Evolutionary conservation across 2,329 filamentous ascomycete species (phyloP).

Genomic region (Diaporthe eres): DNA sequence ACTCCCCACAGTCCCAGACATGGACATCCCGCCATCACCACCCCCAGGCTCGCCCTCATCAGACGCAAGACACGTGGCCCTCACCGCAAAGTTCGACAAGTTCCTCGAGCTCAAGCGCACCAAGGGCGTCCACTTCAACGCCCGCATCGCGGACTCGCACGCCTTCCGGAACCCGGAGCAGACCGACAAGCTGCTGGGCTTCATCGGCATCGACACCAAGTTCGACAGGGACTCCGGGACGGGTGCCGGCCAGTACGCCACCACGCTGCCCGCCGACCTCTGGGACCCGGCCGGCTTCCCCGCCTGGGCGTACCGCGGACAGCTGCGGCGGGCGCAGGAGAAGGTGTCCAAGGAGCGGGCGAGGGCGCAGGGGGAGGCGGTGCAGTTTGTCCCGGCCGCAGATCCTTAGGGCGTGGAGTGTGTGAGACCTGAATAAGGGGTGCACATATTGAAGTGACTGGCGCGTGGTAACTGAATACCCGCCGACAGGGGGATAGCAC

Average conservation of each 20-base stretch:
- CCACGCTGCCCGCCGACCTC: conserved; percentile 67
- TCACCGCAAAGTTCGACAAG: conserved; percentile 78
- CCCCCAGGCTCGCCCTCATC: conserved; percentile 62
- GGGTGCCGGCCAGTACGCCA: conserved; percentile 73
- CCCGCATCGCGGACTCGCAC: conserved; percentile 75
- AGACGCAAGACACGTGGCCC: conserved; percentile 45
- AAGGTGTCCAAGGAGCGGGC: conserved; percentile 61
- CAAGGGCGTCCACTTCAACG: conserved; percentile 83
- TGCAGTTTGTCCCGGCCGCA: conserved; percentile 65
- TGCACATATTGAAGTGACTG: neutral
- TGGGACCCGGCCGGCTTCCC: conserved; percentile 73
- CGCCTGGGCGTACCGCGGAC: conserved; percentile 65
- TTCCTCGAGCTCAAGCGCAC: conserved; percentile 82
- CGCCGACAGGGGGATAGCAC: too few species aligned
- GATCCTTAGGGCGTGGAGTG: neutral
- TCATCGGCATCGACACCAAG: conserved; percentile 65
- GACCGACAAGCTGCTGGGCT: conserved; percentile 79
- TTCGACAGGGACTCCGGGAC: conserved; percentile 56
- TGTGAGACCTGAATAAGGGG: neutral
- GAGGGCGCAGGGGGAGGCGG: conserved; percentile 56
- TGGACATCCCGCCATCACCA: conserved; percentile 82
- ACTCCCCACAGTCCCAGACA: conserved; percentile 78
- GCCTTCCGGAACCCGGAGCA: conserved; percentile 81
- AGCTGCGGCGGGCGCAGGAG: conserved; percentile 64
- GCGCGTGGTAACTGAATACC: too few species aligned